Conservation (phyloP, 129 eudicot genomes). For the Ambrosia artemisiifolia region DNA sequence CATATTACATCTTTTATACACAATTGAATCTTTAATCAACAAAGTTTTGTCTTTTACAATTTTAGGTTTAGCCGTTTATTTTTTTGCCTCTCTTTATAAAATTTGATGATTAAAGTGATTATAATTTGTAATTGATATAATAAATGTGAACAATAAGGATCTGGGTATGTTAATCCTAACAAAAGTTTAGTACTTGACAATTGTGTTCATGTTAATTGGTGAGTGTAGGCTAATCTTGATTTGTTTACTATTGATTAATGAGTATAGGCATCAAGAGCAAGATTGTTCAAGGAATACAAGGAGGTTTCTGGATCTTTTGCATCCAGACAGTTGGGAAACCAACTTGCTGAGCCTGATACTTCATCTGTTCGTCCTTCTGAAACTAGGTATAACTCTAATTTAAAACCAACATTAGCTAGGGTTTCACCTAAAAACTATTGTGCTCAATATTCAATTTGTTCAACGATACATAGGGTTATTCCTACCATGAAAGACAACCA, state of each 20-base stretch:
- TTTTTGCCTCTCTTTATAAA: not conserved
- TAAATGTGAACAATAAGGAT: not conserved
- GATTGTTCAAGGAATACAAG: conserved; percentile 95
- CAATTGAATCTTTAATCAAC: not conserved
- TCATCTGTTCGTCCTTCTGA: too few relatives aligned
- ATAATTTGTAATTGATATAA: not conserved
- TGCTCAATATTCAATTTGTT: too few relatives aligned
- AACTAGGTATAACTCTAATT: too few relatives aligned
- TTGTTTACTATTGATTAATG: not conserved
- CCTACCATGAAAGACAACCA: too few relatives aligned
- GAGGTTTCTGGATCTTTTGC: too few relatives aligned
- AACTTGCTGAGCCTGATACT: too few relatives aligned
- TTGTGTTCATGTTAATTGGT: not conserved
- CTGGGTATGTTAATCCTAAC: not conserved
- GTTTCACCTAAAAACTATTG: too few relatives aligned
- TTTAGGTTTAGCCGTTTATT: not conserved
- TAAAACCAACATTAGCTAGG: too few relatives aligned
- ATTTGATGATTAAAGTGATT: not conserved
- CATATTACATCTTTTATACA: not conserved
- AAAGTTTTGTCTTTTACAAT: not conserved
- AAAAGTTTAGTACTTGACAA: not conserved
- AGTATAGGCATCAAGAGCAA: conserved; percentile 89
- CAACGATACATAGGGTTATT: too few relatives aligned
- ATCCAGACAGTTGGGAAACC: too few relatives aligned
- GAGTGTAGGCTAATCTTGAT: not conserved